A percentile compares a stretch with the other conserved stretches of the same genome.
Evolutionary conservation across 306 rosid species (phyloP).

Genomic region (Gastrolobium villosum): DNA sequence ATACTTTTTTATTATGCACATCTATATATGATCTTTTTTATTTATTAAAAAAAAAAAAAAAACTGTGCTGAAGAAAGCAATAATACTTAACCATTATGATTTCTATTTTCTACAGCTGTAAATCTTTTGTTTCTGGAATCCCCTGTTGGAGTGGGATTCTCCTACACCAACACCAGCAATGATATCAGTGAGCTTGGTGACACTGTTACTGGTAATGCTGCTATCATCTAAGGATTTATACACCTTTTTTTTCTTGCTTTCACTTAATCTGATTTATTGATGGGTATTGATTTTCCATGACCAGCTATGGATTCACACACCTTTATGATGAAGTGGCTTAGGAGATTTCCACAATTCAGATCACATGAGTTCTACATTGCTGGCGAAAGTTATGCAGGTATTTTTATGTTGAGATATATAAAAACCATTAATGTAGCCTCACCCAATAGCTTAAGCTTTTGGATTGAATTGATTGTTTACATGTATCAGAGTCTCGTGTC

Average conservation of each 20-base stretch:
- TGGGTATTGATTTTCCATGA: background rate
- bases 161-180: constrained; percentile 75
- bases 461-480: too few species aligned
- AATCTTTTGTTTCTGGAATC: constrained; percentile 85
- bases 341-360: constrained; percentile 79
- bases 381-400: constrained; percentile 96
- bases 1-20: background rate
- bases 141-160: constrained; percentile 91
- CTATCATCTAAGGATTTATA: background rate
- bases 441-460: too few species aligned
- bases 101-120: constrained; percentile 62
- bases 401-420: too few species aligned
- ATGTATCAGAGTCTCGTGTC: too few species aligned
- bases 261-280: constrained; percentile 20
- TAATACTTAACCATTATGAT: background rate
- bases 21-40: background rate
- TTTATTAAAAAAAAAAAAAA: background rate
- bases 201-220: constrained; percentile 63
- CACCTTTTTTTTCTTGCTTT: background rate
- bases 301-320: constrained; percentile 79
- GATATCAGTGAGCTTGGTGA: constrained; percentile 76
- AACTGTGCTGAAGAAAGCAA: background rate
- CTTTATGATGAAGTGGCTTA: constrained; percentile 79
- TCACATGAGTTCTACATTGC: constrained; percentile 83
- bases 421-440: too few species aligned